These are phyloP conservation scores for Ogataea populi-albae DNA, from an alignment of 805 yeast species.

Conservation along the genomic window DNA sequence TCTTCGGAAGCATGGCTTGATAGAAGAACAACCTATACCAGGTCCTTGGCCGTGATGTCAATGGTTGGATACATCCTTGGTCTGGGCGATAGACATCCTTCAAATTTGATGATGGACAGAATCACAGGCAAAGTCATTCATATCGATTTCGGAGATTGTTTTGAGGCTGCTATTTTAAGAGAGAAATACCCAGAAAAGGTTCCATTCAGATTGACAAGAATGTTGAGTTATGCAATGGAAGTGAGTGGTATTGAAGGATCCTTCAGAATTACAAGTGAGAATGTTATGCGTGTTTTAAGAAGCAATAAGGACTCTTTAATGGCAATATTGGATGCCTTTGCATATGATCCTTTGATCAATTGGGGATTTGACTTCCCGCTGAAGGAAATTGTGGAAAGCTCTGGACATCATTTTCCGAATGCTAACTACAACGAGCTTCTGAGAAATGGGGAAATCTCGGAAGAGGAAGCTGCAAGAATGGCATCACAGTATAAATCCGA, in stretches of 20 bases:
- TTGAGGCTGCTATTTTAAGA: slow-evolving; percentile 94
- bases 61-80: slow-evolving; percentile 98
- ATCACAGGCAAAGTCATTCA: slow-evolving; percentile 94
- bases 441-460: slow-evolving; percentile 72
- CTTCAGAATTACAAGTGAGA: slow-evolving; percentile 93
- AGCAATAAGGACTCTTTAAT: slow-evolving; percentile 93
- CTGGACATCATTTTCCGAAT: slow-evolving; percentile 66
- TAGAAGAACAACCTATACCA: slow-evolving; percentile 91
- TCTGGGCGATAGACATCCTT: slow-evolving; percentile 96
- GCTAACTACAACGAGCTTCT: slow-evolving; percentile 68
- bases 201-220: slow-evolving; percentile 93
- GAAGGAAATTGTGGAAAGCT: slow-evolving; percentile 68
- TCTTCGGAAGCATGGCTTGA: slow-evolving; percentile 98
- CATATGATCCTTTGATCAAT: slow-evolving; percentile 95
- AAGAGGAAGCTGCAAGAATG: slow-evolving; percentile 68
- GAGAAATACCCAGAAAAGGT: slow-evolving; percentile 98
- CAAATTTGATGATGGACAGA: slow-evolving; percentile 92
- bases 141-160: slow-evolving; percentile 98
- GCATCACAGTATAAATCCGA: slow-evolving; percentile 70
- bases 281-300: slow-evolving; percentile 91
- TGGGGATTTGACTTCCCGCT: slow-evolving; percentile 98
- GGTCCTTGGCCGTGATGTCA: slow-evolving; percentile 97
- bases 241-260: slow-evolving; percentile 98
- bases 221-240: slow-evolving; percentile 98
- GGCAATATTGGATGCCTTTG: slow-evolving; percentile 98